phyloP scores from a whole-genome alignment of 805 yeast species.

The Kodamaea kakaduensis region DNA sequence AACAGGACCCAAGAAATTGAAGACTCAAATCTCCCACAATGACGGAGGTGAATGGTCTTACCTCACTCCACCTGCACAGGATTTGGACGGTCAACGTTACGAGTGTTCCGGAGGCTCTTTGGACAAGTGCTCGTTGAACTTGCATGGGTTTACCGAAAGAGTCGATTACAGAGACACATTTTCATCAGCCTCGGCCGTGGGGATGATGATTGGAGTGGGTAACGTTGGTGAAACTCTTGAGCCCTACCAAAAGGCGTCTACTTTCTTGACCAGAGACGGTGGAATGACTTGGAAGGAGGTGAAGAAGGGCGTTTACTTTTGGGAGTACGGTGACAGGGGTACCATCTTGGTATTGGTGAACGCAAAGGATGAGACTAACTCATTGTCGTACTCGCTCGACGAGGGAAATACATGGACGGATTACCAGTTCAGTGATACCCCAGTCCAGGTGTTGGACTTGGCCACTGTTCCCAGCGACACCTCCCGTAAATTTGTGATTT shows the following conservation, averaged over 20 bases:
- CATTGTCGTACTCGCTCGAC: conserved; percentile 64
- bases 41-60: conserved; percentile 89
- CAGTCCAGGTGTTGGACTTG: conserved; percentile 61
- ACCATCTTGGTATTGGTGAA: conserved; percentile 73
- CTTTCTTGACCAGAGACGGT: conserved; percentile 84
- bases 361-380: conserved; percentile 53
- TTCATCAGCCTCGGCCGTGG: conserved; percentile 86
- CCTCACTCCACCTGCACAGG: conserved; percentile 63
- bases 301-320: conserved; percentile 67
- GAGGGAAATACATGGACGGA: conserved; percentile 77
- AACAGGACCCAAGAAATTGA: conserved; percentile 51
- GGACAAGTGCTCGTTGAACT: conserved; percentile 69
- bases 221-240: conserved; percentile 69
- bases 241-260: conserved; percentile 51
- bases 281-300: conserved; percentile 87
- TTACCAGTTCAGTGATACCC: conserved; percentile 54
- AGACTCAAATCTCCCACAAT: conserved; percentile 75
- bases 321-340: conserved; percentile 98
- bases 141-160: conserved; percentile 90
- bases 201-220: conserved; percentile 88
- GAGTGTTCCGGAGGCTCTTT: conserved; percentile 48
- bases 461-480: conserved; percentile 91
- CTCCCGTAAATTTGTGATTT: conserved; percentile 69
- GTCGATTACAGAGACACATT: conserved; percentile 77
- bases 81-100: conserved; percentile 56